Evolutionary conservation across 2,329 filamentous ascomycete genomes (phyloP), one percentile per base, ranked within the genome.

Genomic region (Albophoma yamanashiensis): DNA sequence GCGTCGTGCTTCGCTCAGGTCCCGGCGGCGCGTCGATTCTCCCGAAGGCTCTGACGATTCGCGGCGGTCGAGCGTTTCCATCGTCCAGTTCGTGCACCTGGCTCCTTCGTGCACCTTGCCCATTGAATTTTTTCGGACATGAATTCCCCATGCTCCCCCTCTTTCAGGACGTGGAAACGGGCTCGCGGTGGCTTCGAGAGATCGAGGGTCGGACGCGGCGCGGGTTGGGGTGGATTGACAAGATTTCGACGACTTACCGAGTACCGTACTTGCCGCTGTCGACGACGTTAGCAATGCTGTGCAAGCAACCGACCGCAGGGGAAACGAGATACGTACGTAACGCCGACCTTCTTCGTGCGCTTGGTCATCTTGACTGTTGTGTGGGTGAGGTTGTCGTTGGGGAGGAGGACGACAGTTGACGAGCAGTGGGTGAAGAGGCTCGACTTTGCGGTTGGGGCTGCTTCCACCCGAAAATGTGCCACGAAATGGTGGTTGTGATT

Each of bases 331-430:
- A 77, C 75, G 64, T 73, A 77, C 75, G 93, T 97, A 79, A 97
- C 92, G 79, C 91, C 91, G 87, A 96, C 92, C 89, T 96, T 95
- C 89, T 78, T 95, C 70, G 91, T 95, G 84, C 91, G 88, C 87
- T 94, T 93, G 79, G 90, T 91, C 89, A 94, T 94, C 81, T 87
- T 91, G 84, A 78, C 79, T 75, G 76, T 65, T 69, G 63, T 74
- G 71, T 73, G 71, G 68, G 68, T 66, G 68, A 67, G 67, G 63
- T 69, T 68, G 68, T 70, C 68, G 67, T 68, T 62, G 67, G 68
- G 67, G 66, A 67, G 68, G 65, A 68, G 67, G 69, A 69, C 69
- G 68, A 66, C 63, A 68, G 67, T 64, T 69, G 70, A 66, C 69
- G 65, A 64, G 64, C 64, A 62, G 65, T 67, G 63, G 67, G 69